These are phyloP conservation scores for Biscutella laevigata DNA, from an alignment of 441 rosid genomes.

Conservation along the genomic window DNA sequence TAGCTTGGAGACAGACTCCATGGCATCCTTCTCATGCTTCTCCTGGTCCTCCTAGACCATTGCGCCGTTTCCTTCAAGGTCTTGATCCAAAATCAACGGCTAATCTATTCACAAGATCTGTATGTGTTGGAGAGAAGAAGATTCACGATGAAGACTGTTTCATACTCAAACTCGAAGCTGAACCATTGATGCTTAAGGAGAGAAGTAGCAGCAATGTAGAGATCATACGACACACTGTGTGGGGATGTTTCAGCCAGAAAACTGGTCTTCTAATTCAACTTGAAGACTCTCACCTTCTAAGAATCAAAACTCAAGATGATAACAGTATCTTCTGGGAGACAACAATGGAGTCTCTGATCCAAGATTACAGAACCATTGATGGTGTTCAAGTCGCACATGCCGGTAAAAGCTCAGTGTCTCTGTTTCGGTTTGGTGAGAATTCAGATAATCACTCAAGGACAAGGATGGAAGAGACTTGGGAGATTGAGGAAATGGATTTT, in stretches of 20 bases:
- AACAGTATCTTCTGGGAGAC: constrained; percentile 76
- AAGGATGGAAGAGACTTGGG: constrained; percentile 81
- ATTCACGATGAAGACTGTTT: constrained; percentile 33
- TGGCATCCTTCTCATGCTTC: constrained; percentile 97
- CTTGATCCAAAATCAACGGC: constrained; percentile 87
- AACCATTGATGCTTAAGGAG: constrained; percentile 22
- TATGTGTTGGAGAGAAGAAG: constrained; percentile 32
- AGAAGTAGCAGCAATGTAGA: constrained; percentile 33
- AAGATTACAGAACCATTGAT: constrained; percentile 65
- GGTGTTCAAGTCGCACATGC: constrained; percentile 70
- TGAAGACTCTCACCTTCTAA: constrained; percentile 69
- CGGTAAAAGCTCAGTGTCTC: constrained; percentile 60
- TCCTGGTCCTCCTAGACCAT: constrained; percentile 91
- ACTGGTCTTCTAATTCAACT: constrained; percentile 68
- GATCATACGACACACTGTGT: constrained; percentile 40
- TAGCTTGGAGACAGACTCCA: constrained; percentile 97
- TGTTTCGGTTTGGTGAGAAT: constrained; percentile 55
- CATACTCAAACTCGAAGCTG: constrained; percentile 32
- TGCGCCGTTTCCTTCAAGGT: constrained; percentile 88
- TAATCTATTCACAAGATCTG: constrained; percentile 45
- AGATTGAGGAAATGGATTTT: constrained; percentile 80
- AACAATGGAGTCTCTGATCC: constrained; percentile 64
- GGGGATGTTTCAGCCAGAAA: constrained; percentile 86
- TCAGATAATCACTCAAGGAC: constrained; percentile 61
- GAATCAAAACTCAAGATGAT: constrained; percentile 42